These are phyloP conservation scores for Grigorovia transvaalensis DNA, from an alignment of 805 yeast genomes.

Conservation along the genomic window DNA sequence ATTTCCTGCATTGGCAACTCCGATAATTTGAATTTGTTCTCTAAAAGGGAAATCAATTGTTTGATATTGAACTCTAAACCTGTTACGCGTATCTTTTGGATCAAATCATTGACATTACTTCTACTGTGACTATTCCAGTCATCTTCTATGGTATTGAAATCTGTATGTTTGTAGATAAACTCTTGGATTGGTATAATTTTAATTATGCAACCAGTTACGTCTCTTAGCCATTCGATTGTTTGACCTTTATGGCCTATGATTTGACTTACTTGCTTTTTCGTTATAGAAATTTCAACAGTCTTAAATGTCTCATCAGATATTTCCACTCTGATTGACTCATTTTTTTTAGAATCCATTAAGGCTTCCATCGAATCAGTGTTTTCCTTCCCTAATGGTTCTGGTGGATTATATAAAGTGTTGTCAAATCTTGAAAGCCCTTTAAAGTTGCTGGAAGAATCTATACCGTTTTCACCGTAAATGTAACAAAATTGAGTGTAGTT, in stretches of 20 bases:
- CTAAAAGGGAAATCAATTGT: slow-evolving; percentile 9
- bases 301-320: neutral
- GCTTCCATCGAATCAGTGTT: neutral
- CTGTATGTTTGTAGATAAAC: neutral
- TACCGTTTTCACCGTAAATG: neutral
- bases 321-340: neutral
- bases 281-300: slow-evolving; percentile 5
- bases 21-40: slow-evolving; percentile 28
- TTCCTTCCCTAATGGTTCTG: neutral
- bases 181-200: slow-evolving; percentile 30
- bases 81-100: neutral
- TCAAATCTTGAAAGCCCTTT: neutral
- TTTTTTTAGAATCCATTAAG: neutral
- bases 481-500: neutral
- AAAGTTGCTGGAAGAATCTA: too few species aligned
- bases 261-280: slow-evolving; percentile 30
- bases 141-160: too few species aligned
- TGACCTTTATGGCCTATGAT: slow-evolving; percentile 37
- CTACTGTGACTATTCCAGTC: neutral
- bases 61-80: slow-evolving; percentile 1
- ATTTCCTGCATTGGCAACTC: slow-evolving; percentile 22
- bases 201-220: slow-evolving; percentile 29
- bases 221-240: slow-evolving; percentile 30
- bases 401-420: neutral
- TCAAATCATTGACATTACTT: neutral